Conservation (phyloP, 805 yeast genomes). For the Candida khao-thaluensis region DNA sequence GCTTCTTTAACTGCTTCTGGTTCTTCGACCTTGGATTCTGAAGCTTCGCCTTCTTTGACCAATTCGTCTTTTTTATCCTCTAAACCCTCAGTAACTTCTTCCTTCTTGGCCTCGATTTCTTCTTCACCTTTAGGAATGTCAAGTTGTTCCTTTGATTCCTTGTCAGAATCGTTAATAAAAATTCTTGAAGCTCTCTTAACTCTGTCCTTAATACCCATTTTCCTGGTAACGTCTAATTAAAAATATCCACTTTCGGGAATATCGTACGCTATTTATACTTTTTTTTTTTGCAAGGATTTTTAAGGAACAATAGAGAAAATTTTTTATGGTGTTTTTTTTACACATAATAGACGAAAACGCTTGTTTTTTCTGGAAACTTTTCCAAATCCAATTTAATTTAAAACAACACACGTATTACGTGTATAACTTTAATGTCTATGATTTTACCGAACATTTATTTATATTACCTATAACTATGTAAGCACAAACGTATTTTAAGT, state of each 20-base stretch:
- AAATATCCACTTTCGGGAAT: no score
- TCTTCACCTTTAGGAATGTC: conserved; percentile 7
- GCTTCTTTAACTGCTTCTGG: conserved; percentile 15
- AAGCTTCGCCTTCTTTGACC: no score
- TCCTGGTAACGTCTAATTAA: no score
- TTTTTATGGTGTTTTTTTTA: conserved; percentile 4
- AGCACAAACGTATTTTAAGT: no score
- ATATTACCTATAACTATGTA: no score
- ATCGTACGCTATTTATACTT: conserved; percentile 9
- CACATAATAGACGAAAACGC: conserved; percentile 7
- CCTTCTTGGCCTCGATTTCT: conserved; percentile 12
- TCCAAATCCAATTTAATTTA: no score
- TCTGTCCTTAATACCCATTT: conserved; percentile 38
- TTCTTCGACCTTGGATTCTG: conserved; percentile 19
- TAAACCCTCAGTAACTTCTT: conserved; percentile 4
- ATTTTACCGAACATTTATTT: no score
- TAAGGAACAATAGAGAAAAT: conserved; percentile 8
- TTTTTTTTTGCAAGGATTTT: conserved; percentile 4
- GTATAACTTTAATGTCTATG: no score
- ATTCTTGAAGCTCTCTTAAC: conserved; percentile 40
- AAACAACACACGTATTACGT: no score
- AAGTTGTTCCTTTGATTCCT: conserved; percentile 12
- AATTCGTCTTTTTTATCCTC: neutral
- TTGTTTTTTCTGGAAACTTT: conserved; percentile 1
- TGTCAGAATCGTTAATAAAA: conserved; percentile 29